phyloP scores from a whole-genome alignment of 2,329 filamentous ascomycete genomes.

The Dactylellina parvicollis region DNA sequence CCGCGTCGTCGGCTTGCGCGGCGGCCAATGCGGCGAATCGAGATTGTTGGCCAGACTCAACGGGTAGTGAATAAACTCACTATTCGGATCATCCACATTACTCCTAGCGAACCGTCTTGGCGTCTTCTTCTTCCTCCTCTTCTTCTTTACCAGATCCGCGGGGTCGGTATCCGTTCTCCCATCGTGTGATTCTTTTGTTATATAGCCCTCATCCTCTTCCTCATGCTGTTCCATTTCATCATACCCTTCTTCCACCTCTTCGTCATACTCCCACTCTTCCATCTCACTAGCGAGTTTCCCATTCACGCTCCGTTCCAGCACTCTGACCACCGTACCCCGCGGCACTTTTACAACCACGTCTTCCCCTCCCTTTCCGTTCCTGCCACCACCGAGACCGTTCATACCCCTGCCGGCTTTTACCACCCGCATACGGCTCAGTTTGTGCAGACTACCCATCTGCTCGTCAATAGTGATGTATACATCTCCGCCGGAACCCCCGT shows the following conservation, averaged over 20 bases:
- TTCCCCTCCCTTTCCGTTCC: slow-evolving; percentile 80
- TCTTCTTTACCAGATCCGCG: slow-evolving; percentile 19
- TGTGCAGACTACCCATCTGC: slow-evolving; percentile 86
- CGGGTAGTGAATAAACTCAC: slow-evolving; percentile 58
- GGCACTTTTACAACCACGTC: slow-evolving; percentile 91
- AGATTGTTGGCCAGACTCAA: slow-evolving; percentile 55
- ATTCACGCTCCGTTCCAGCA: slow-evolving; percentile 77
- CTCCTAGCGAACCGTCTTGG: slow-evolving; percentile 46
- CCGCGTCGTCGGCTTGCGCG: slow-evolving; percentile 13
- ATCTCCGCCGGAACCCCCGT: slow-evolving; percentile 89
- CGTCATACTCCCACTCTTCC: slow-evolving; percentile 57
- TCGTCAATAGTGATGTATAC: slow-evolving; percentile 91
- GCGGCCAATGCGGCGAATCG: slow-evolving; percentile 55
- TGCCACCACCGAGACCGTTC: slow-evolving; percentile 78
- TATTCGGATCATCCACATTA: slow-evolving; percentile 53
- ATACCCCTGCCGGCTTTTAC: slow-evolving; percentile 79
- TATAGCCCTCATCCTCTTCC: slow-evolving; percentile 16
- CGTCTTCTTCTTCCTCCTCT: slow-evolving; percentile 31
- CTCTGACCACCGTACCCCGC: slow-evolving; percentile 87
- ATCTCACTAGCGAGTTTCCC: slow-evolving; percentile 68
- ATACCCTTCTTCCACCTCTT: slow-evolving; percentile 46
- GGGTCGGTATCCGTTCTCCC: slow-evolving; percentile 37
- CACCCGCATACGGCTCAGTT: slow-evolving; percentile 80
- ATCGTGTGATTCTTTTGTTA: slow-evolving; percentile 24
- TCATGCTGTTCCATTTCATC: background rate